phyloP scores from a whole-genome alignment of 2,329 filamentous ascomycete genomes.

The Diaporthe sp. region DNA sequence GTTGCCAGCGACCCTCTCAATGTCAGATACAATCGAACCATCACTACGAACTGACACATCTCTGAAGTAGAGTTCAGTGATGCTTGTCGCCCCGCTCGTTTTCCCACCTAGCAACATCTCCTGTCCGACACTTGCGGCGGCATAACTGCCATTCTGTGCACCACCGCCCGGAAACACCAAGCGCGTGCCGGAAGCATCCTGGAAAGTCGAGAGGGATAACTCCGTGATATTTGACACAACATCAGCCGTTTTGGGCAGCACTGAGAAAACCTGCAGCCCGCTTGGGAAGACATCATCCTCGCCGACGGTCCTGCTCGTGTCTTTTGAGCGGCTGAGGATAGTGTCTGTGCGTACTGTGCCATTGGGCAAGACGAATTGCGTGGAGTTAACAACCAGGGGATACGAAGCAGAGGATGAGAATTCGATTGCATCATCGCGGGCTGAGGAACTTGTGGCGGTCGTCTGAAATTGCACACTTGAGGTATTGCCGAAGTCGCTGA shows the following conservation, averaged over 20 bases:
- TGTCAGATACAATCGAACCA: constrained; percentile 9
- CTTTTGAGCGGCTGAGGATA: constrained; percentile 52
- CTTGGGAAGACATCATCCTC: constrained; percentile 63
- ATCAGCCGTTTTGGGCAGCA: not conserved
- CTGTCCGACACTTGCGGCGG: not conserved
- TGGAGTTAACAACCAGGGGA: constrained; percentile 69
- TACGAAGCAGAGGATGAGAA: constrained; percentile 56
- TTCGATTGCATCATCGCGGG: constrained; percentile 52
- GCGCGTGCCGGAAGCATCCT: not conserved
- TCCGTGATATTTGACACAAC: not conserved
- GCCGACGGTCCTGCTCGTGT: constrained; percentile 43
- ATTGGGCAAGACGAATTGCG: constrained; percentile 52
- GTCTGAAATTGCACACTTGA: not conserved
- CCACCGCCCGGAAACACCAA: constrained; percentile 15
- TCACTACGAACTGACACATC: constrained; percentile 9
- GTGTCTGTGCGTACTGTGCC: constrained; percentile 58
- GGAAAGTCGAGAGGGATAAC: not conserved
- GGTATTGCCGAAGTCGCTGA: constrained; percentile 46
- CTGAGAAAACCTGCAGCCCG: constrained; percentile 66
- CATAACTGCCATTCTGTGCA: constrained; percentile 7
- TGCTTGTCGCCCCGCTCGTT: not conserved
- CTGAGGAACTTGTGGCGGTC: not conserved
- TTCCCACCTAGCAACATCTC: not conserved
- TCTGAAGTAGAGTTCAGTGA: constrained; percentile 1
- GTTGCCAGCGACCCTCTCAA: not conserved